Conservation (phyloP, 306 rosid species). For the Vachellia collinsii region DNA sequence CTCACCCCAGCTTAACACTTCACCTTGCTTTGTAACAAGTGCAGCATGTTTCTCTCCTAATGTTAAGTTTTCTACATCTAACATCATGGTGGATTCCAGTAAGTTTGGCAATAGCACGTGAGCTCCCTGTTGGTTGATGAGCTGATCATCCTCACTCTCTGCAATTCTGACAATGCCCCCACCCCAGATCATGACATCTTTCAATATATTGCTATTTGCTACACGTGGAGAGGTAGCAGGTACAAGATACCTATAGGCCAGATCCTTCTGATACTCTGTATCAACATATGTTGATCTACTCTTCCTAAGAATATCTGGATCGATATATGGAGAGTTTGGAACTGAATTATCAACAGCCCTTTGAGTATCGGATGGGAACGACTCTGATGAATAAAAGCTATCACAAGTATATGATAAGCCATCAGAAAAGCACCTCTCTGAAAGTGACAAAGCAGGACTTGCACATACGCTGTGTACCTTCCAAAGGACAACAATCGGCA, state of each 20-base stretch:
- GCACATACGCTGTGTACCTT: slow-evolving; percentile 79
- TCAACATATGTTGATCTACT: slow-evolving; percentile 37
- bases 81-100: slow-evolving; percentile 69
- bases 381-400: slow-evolving; percentile 54
- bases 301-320: slow-evolving; percentile 48
- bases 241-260: slow-evolving; percentile 45
- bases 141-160: slow-evolving; percentile 51
- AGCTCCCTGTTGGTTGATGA: slow-evolving; percentile 39
- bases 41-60: slow-evolving; percentile 87
- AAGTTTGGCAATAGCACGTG: slow-evolving; percentile 71
- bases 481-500: slow-evolving; percentile 33
- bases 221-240: slow-evolving; percentile 43
- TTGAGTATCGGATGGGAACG: slow-evolving; percentile 49
- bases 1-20: slow-evolving; percentile 88
- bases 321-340: slow-evolving; percentile 61
- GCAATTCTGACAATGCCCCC: slow-evolving; percentile 59
- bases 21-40: slow-evolving; percentile 79
- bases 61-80: slow-evolving; percentile 69
- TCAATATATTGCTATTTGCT: slow-evolving; percentile 56
- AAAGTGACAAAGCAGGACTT: slow-evolving; percentile 81
- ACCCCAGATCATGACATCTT: slow-evolving; percentile 92
- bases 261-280: slow-evolving; percentile 43
- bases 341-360: slow-evolving; percentile 49
- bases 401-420: slow-evolving; percentile 74
- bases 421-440: slow-evolving; percentile 82